Conservation (phyloP, 306 rosid genomes). For the Styphnolobium japonicum region DNA sequence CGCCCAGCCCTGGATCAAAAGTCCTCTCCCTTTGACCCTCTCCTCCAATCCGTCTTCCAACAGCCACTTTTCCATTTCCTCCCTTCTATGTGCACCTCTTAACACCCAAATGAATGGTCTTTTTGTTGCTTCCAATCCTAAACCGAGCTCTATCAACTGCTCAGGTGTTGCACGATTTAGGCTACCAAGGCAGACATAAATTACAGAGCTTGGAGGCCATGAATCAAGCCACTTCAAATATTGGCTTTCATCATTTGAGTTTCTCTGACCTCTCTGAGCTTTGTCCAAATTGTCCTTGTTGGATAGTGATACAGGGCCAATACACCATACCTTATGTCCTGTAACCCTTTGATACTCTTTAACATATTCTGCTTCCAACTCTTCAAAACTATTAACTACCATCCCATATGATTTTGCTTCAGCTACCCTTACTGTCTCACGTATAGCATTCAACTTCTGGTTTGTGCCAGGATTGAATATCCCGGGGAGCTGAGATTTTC, state of each 20-base stretch:
- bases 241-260: slow-evolving; percentile 25
- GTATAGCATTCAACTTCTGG: background rate
- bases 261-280: slow-evolving; percentile 38
- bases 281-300: slow-evolving; percentile 34
- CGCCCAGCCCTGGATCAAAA: slow-evolving; percentile 54
- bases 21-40: slow-evolving; percentile 41
- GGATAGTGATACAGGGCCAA: slow-evolving; percentile 44
- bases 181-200: slow-evolving; percentile 67
- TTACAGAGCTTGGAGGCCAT: slow-evolving; percentile 34
- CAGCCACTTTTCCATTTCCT: slow-evolving; percentile 42
- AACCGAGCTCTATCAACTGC: slow-evolving; percentile 49
- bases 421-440: background rate
- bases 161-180: slow-evolving; percentile 27
- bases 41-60: slow-evolving; percentile 37
- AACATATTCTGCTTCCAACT: slow-evolving; percentile 37
- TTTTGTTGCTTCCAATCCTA: slow-evolving; percentile 57
- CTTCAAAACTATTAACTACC: slow-evolving; percentile 41
- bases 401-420: slow-evolving; percentile 26
- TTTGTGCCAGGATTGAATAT: background rate
- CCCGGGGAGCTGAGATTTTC: slow-evolving; percentile 24
- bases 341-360: slow-evolving; percentile 17
- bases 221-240: slow-evolving; percentile 52
- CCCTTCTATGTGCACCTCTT: slow-evolving; percentile 30
- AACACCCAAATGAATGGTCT: slow-evolving; percentile 65
- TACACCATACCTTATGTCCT: slow-evolving; percentile 40